phyloP scores from a whole-genome alignment of 768 basidiomycete species.

The Fibroporia radiculosa region DNA sequence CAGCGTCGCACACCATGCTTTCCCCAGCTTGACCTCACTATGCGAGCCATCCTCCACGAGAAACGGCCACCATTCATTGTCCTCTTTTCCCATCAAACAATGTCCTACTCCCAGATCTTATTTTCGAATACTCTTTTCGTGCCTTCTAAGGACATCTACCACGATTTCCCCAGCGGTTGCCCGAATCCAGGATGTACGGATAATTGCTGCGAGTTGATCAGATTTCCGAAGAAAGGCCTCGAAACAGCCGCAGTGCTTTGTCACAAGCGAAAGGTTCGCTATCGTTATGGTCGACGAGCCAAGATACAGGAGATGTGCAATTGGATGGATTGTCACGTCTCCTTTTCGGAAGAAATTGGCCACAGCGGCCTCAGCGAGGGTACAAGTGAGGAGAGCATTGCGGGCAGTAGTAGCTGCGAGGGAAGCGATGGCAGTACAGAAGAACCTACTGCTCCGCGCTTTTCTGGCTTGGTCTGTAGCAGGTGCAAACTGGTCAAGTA shows the following conservation, averaged over 20 bases:
- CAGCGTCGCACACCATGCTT: constrained; percentile 74
- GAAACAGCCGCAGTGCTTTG: constrained; percentile 56
- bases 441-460: constrained; percentile 4
- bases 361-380: constrained; percentile 15
- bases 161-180: constrained; percentile 73
- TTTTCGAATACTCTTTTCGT: constrained; percentile 69
- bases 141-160: constrained; percentile 64
- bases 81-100: constrained; percentile 73
- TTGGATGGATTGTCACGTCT: constrained; percentile 68
- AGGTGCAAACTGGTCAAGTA: constrained; percentile 76
- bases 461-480: constrained; percentile 57
- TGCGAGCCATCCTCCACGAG: constrained; percentile 70
- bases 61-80: constrained; percentile 71
- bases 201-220: constrained; percentile 71
- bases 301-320: constrained; percentile 67
- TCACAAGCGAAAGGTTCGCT: constrained; percentile 42
- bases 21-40: constrained; percentile 72
- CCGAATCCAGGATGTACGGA: constrained; percentile 75
- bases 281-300: constrained; percentile 31
- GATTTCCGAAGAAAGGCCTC: constrained; percentile 60
- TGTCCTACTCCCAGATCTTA: constrained; percentile 75
- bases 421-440: constrained; percentile 32
- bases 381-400: constrained; percentile 35
- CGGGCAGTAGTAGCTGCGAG: constrained; percentile 29
- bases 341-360: constrained; percentile 40